Percentiles rank a stretch among this genome's conserved stretches.
Conservation (phyloP, 192 early-diverging fungal species). For the Podila horticola region DNA sequence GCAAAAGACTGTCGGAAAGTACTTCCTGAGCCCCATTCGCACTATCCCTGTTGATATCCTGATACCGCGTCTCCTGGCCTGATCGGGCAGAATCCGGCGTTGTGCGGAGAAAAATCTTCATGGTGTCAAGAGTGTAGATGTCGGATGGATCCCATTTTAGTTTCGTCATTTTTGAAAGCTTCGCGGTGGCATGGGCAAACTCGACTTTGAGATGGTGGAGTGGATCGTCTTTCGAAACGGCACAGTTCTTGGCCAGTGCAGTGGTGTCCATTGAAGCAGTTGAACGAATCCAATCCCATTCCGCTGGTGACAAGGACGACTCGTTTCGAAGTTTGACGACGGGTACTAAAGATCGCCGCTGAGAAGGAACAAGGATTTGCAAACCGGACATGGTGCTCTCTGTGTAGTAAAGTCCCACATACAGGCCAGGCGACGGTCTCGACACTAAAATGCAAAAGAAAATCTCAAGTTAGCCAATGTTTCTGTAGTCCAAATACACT, state of each 20-base stretch:
- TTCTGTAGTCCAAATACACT: not conserved
- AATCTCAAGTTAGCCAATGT: not conserved
- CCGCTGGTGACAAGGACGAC: slow-evolving; percentile 27
- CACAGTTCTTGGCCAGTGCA: slow-evolving; percentile 20
- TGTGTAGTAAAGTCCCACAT: slow-evolving; percentile 58
- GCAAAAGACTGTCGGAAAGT: not conserved
- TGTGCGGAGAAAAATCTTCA: slow-evolving; percentile 17
- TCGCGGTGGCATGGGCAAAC: slow-evolving; percentile 31
- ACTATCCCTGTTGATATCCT: no score
- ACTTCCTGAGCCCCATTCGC: no score
- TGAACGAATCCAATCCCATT: slow-evolving; percentile 57
- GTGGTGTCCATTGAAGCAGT: slow-evolving; percentile 20
- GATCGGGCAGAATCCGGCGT: not conserved
- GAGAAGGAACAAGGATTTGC: slow-evolving; percentile 53
- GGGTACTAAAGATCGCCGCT: slow-evolving; percentile 57
- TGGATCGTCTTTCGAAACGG: slow-evolving; percentile 40
- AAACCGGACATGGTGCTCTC: slow-evolving; percentile 57
- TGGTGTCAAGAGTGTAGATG: slow-evolving; percentile 40
- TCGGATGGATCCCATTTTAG: slow-evolving; percentile 47
- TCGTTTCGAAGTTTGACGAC: slow-evolving; percentile 54
- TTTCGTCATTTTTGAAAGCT: slow-evolving; percentile 26
- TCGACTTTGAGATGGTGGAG: slow-evolving; percentile 45
- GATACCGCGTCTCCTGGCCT: no score
- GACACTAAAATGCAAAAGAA: slow-evolving; percentile 22
- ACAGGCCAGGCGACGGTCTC: slow-evolving; percentile 54